Conservation (phyloP, 352 stramenopile species). For the Pseudoperonospora humuli region DNA sequence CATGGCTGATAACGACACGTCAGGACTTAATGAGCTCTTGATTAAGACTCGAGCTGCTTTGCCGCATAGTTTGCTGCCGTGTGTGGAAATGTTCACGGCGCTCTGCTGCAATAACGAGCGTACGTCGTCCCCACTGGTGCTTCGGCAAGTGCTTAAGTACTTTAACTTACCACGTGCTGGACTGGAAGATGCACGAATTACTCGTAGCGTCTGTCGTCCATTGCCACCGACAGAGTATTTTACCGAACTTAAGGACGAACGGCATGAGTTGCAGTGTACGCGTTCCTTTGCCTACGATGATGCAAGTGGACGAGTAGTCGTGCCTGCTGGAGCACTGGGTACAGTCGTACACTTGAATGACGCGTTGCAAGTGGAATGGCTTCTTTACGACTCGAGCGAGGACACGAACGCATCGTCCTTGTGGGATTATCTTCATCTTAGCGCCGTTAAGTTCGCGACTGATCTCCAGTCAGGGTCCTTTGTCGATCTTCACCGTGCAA, state of each 20-base stretch:
- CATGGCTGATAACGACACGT: neutral
- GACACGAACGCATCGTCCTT: constrained; percentile 13
- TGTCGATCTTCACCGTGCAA: constrained; percentile 15
- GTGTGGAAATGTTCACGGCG: constrained; percentile 40
- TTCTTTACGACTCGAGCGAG: constrained; percentile 7
- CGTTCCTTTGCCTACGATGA: constrained; percentile 47
- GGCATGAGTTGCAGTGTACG: constrained; percentile 28
- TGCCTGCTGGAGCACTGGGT: constrained; percentile 38
- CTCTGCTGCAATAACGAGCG: constrained; percentile 32
- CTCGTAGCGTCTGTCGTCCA: constrained; percentile 7
- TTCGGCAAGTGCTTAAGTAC: constrained; percentile 46
- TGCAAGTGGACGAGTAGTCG: constrained; percentile 17
- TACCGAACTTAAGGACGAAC: constrained; percentile 7
- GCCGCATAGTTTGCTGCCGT: constrained; percentile 36
- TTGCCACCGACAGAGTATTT: constrained; percentile 48
- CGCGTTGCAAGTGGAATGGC: constrained; percentile 38
- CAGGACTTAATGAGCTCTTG: constrained; percentile 21
- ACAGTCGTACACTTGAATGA: constrained; percentile 11
- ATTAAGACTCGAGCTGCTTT: constrained; percentile 27
- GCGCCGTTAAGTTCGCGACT: constrained; percentile 31
- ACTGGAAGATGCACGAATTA: constrained; percentile 7
- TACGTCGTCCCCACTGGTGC: constrained; percentile 19
- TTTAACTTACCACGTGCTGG: constrained; percentile 28
- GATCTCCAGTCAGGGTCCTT: constrained; percentile 33
- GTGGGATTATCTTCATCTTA: constrained; percentile 45